Conservation (phyloP, 306 rosid species). For the Begonia fuchsioides region DNA sequence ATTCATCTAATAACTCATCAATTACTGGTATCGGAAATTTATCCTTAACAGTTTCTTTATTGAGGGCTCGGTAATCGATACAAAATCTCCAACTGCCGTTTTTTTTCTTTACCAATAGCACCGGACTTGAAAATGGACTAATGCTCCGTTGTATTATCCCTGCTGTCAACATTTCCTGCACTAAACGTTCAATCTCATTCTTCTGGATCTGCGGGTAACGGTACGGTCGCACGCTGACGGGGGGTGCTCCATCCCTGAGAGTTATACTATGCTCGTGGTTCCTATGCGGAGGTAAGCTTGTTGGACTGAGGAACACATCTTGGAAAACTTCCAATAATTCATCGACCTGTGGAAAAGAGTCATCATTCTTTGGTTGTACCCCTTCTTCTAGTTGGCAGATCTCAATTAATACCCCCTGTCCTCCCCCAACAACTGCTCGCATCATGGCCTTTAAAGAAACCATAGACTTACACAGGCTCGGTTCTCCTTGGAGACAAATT, state of each 20-base stretch:
- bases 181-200: not conserved
- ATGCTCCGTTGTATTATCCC: not conserved
- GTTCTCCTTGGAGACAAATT: not conserved
- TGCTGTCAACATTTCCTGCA: not conserved
- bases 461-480: too few relatives aligned
- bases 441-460: not conserved
- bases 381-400: not conserved
- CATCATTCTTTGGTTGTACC: not conserved
- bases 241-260: not conserved
- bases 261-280: not conserved
- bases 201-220: not conserved
- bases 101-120: too few relatives aligned
- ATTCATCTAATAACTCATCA: constrained; percentile 3
- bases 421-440: not conserved
- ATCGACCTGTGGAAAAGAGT: not conserved
- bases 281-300: not conserved
- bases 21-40: too few relatives aligned
- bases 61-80: too few relatives aligned
- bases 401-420: not conserved
- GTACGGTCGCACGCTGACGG: constrained; percentile 1
- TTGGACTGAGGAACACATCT: not conserved
- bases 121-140: not conserved
- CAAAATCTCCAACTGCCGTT: too few relatives aligned
- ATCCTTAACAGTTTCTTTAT: too few relatives aligned
- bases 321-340: not conserved